Conservation (phyloP, 139 green algal species). For the Chlorella sp. region DNA sequence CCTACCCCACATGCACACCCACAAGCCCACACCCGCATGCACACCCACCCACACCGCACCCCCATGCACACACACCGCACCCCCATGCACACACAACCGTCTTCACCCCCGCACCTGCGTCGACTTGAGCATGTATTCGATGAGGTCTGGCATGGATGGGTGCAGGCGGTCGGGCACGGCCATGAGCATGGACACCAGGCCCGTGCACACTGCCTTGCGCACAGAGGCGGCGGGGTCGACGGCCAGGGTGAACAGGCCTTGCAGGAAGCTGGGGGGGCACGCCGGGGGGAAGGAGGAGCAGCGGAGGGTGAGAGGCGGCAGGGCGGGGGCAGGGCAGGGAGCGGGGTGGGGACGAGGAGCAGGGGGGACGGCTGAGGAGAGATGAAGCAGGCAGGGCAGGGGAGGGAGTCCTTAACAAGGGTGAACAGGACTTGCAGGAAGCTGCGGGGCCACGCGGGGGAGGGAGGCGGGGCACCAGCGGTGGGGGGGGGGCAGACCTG, state of each 20-base stretch:
- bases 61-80: too few species aligned
- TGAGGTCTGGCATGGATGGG: conserved; percentile 82
- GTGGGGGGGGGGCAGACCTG: too few species aligned
- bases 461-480: too few species aligned
- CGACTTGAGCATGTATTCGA: conserved; percentile 95
- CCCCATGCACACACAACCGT: too few species aligned
- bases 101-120: conserved; percentile 68
- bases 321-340: neutral
- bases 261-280: conserved; percentile 61
- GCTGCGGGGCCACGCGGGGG: conserved; percentile 30
- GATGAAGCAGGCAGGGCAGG: too few species aligned
- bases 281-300: neutral
- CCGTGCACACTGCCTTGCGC: conserved; percentile 85
- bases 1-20: too few species aligned
- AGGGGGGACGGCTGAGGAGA: too few species aligned
- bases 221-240: conserved; percentile 75
- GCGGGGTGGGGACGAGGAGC: too few species aligned
- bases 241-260: conserved; percentile 90
- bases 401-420: too few species aligned
- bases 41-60: too few species aligned
- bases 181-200: conserved; percentile 83
- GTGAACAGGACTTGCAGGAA: conserved; percentile 89
- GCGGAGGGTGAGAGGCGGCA: neutral
- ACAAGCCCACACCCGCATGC: too few species aligned
- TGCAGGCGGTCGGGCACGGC: conserved; percentile 78